A percentile compares a stretch with the other conserved stretches of the same genome.
Conservation (phyloP, 2,329 filamentous ascomycete species). For the Colletotrichum ledebouriae region DNA sequence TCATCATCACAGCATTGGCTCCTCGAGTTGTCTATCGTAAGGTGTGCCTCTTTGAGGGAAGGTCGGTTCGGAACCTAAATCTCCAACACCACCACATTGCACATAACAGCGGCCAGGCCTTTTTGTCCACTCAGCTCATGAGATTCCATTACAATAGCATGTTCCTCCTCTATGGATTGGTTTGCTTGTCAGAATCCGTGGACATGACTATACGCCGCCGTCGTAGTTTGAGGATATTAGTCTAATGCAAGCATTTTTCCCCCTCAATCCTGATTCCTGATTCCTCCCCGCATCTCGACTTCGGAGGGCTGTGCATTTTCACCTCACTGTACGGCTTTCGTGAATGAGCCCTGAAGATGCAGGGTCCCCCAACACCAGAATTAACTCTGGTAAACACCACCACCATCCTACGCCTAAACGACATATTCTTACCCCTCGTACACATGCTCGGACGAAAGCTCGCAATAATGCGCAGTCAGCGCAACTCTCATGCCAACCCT, state of each 20-base stretch:
- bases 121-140: background rate
- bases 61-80: constrained; percentile 8
- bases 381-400: constrained; percentile 20
- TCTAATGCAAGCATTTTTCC: background rate
- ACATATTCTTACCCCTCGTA: background rate
- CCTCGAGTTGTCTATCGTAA: background rate
- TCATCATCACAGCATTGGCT: constrained; percentile 13
- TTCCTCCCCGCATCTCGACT: background rate
- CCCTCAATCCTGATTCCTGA: background rate
- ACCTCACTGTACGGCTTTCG: background rate
- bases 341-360: no score
- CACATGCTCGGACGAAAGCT: constrained; percentile 23
- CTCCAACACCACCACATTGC: background rate
- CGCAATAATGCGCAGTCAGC: constrained; percentile 30
- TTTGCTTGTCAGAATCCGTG: background rate
- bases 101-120: background rate
- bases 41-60: background rate
- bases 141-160: background rate
- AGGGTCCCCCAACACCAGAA: background rate
- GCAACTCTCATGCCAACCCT: constrained; percentile 17
- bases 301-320: background rate
- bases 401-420: constrained; percentile 9
- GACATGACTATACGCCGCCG: background rate
- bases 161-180: no score
- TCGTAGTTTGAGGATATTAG: constrained; percentile 3